Conservation (phyloP, 805 yeast genomes). For the Kazachstania martiniae region DNA sequence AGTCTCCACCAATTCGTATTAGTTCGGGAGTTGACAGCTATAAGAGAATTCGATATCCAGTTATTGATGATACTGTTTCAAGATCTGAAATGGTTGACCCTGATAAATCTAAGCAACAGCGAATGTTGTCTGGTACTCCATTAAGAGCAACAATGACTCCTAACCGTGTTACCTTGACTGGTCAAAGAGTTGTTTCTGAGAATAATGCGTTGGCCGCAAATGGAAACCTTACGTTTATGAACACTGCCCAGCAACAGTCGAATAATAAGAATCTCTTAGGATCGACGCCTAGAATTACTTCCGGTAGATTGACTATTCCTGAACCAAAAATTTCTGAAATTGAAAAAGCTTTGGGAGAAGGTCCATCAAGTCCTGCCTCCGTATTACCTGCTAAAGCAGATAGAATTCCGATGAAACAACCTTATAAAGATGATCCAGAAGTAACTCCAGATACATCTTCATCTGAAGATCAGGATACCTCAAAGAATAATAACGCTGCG, state of each 20-base stretch:
- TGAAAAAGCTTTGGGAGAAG: constrained; percentile 30
- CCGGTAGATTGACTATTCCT: constrained; percentile 35
- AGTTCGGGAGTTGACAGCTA: constrained; percentile 26
- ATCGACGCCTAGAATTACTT: constrained; percentile 29
- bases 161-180: constrained; percentile 17
- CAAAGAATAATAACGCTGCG: not conserved
- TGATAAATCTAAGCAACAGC: constrained; percentile 27
- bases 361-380: constrained; percentile 30
- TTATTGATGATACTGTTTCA: constrained; percentile 29
- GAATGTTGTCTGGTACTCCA: constrained; percentile 26
- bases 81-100: constrained; percentile 30
- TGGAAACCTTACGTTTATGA: constrained; percentile 8
- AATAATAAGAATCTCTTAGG: constrained; percentile 2
- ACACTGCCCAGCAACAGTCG: constrained; percentile 2
- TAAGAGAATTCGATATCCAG: constrained; percentile 23
- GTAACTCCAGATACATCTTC: constrained; percentile 2
- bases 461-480: not conserved
- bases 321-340: constrained; percentile 34
- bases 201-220: constrained; percentile 7
- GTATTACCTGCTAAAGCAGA: constrained; percentile 24
- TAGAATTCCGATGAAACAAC: constrained; percentile 29
- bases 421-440: constrained; percentile 11
- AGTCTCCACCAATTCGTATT: constrained; percentile 29
- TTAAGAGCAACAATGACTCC: constrained; percentile 19
- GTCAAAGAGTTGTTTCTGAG: constrained; percentile 21